Evolutionary conservation across 768 basidiomycete genomes (phyloP).

Genomic region (Boletus rubescentipes): DNA sequence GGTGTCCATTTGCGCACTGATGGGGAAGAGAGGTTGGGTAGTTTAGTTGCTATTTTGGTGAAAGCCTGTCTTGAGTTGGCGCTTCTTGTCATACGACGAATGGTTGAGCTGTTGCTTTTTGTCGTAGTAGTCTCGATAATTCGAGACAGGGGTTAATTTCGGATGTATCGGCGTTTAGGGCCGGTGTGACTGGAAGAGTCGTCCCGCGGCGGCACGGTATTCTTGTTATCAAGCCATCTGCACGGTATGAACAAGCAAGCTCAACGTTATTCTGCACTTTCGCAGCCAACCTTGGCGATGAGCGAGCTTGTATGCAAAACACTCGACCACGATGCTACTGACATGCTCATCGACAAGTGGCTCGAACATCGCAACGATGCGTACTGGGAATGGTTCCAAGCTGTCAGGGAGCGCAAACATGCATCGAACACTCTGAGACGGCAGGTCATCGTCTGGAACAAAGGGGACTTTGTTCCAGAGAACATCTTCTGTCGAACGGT

Average conservation of each 20-base stretch:
- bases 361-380: constrained; percentile 75
- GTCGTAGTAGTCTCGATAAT: neutral
- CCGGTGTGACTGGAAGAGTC: constrained; percentile 14
- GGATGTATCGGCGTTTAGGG: constrained; percentile 22
- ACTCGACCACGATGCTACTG: constrained; percentile 72
- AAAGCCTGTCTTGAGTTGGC: neutral
- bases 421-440: constrained; percentile 51
- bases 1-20: constrained; percentile 9
- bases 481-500: constrained; percentile 79
- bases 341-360: constrained; percentile 82
- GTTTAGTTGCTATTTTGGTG: neutral
- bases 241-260: constrained; percentile 20
- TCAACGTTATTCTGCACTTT: constrained; percentile 59
- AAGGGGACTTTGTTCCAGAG: constrained; percentile 76
- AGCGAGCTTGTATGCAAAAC: constrained; percentile 79
- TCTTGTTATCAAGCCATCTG: constrained; percentile 15
- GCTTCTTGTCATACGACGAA: neutral
- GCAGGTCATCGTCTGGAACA: constrained; percentile 50
- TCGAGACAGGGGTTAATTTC: constrained; percentile 9
- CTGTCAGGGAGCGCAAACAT: constrained; percentile 65
- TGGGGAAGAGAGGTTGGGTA: neutral
- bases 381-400: constrained; percentile 76
- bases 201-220: neutral
- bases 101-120: neutral
- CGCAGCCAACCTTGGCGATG: constrained; percentile 67